Evolutionary conservation across 1,284 basidiomycete genomes (phyloP).

Genomic region (Cryptococcus amylolentus): DNA sequence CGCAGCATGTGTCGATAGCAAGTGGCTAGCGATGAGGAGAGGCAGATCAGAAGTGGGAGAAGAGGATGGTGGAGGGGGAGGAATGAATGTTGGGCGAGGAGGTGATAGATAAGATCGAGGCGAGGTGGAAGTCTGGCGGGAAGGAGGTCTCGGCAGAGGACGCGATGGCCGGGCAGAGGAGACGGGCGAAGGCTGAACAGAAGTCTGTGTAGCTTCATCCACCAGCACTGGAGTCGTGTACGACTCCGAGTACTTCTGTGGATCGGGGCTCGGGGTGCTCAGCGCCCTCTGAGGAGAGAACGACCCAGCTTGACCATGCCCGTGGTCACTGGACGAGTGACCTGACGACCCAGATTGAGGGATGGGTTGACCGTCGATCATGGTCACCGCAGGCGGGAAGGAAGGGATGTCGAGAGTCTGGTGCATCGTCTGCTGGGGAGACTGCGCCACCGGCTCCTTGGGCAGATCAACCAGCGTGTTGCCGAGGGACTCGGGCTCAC

Average conservation of each 20-base stretch:
- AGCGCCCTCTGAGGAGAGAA: neutral
- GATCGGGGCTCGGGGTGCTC: neutral
- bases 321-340: neutral
- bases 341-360: neutral
- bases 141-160: conserved; percentile 15
- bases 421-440: neutral
- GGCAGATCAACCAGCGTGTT: too few relatives aligned
- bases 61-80: conserved; percentile 9
- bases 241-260: neutral
- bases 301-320: neutral
- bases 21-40: conserved; percentile 29
- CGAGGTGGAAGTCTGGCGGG: conserved; percentile 1
- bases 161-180: neutral
- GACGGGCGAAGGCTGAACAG: conserved; percentile 1
- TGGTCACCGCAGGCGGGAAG: neutral
- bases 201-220: conserved; percentile 1
- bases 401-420: neutral
- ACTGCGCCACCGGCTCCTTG: neutral
- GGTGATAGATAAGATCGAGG: neutral
- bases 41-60: conserved; percentile 9
- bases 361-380: neutral
- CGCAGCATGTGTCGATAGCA: conserved; percentile 33
- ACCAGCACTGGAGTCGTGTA: conserved; percentile 1
- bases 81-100: conserved; percentile 7
- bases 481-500: too few relatives aligned